A percentile compares a stretch with the other conserved stretches of the same genome.
These are phyloP conservation scores for Penicillium palitans DNA, from an alignment of 2,329 filamentous ascomycete genomes.

Conservation along the genomic window DNA sequence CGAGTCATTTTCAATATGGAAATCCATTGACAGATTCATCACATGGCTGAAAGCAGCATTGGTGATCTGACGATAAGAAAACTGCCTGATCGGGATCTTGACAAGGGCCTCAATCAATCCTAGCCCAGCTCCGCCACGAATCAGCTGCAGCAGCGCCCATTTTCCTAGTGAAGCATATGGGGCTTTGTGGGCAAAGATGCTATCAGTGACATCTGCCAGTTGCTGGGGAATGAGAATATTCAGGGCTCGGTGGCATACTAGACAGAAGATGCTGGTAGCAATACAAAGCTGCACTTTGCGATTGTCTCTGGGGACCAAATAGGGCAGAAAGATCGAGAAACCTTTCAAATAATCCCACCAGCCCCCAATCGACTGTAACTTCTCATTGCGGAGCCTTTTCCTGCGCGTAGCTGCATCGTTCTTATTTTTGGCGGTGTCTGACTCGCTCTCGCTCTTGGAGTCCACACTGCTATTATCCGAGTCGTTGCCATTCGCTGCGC, in stretches of 20 bases:
- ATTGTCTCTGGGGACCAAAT: conserved; percentile 8
- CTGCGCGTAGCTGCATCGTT: conserved; percentile 3
- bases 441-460: conserved; percentile 8
- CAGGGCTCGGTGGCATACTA: conserved; percentile 4
- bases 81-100: conserved; percentile 54
- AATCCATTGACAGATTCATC: conserved; percentile 67
- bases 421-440: background rate
- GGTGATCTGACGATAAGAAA: conserved; percentile 58
- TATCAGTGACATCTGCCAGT: conserved; percentile 9
- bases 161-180: conserved; percentile 9
- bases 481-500: background rate
- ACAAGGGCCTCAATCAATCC: conserved; percentile 4
- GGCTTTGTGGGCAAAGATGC: conserved; percentile 8
- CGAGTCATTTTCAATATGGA: conserved; percentile 64
- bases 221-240: conserved; percentile 12
- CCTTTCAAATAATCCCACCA: conserved; percentile 11
- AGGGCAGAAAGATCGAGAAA: conserved; percentile 11
- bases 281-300: conserved; percentile 8
- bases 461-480: conserved; percentile 6
- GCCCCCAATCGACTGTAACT: conserved; percentile 3
- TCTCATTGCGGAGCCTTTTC: conserved; percentile 7
- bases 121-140: conserved; percentile 4
- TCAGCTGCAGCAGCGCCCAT: conserved; percentile 9
- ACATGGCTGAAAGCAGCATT: conserved; percentile 65
- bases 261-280: conserved; percentile 1